phyloP scores from a whole-genome alignment of 192 early-diverging fungal species.

The Backusella luteola region DNA sequence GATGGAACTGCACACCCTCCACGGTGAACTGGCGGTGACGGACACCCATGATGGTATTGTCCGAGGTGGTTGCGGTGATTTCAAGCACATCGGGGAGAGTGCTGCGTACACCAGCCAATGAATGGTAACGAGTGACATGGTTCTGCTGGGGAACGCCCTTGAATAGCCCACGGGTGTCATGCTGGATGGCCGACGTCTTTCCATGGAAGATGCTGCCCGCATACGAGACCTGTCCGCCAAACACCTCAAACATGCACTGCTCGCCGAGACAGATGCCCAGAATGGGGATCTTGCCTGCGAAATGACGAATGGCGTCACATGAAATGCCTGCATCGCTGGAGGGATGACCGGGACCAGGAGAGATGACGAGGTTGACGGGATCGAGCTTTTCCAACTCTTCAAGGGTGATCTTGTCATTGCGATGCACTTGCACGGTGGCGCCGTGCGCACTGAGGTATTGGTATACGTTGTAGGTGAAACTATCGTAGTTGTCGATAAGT shows the following conservation, averaged over 20 bases:
- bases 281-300: constrained; percentile 93
- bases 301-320: constrained; percentile 79
- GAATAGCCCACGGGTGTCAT: constrained; percentile 91
- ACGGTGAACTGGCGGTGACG: constrained; percentile 85
- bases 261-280: constrained; percentile 96
- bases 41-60: constrained; percentile 91
- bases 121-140: constrained; percentile 94
- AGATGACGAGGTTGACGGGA: constrained; percentile 94
- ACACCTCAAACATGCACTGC: constrained; percentile 97
- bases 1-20: constrained; percentile 98
- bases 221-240: constrained; percentile 86
- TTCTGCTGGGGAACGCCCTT: constrained; percentile 82
- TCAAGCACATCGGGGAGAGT: constrained; percentile 82
- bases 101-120: constrained; percentile 79
- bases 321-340: constrained; percentile 87
- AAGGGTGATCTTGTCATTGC: constrained; percentile 92
- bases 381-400: constrained; percentile 78
- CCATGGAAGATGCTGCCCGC: constrained; percentile 98
- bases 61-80: constrained; percentile 80
- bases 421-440: constrained; percentile 86
- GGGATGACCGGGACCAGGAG: constrained; percentile 96
- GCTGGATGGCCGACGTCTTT: constrained; percentile 87
- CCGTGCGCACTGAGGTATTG: constrained; percentile 90
- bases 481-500: constrained; percentile 98
- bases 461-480: constrained; percentile 98